Conservation (phyloP, 1,284 basidiomycete species). For the Rhizoctonia solani region DNA sequence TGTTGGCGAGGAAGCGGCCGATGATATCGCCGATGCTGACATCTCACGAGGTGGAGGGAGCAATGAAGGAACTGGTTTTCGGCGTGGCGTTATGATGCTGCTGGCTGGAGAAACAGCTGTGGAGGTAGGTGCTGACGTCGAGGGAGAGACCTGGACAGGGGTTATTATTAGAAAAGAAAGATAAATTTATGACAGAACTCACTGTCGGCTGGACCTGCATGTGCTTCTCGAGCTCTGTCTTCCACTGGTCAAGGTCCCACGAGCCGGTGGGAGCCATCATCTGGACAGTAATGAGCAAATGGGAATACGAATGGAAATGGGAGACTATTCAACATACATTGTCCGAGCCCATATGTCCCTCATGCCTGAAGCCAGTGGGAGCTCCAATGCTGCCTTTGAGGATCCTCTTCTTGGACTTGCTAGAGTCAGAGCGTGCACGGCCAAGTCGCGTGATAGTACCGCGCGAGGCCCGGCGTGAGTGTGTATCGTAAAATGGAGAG, state of each 20-base stretch:
- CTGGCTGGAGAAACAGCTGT: background rate
- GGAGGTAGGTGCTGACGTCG: background rate
- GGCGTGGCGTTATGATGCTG: constrained; percentile 4
- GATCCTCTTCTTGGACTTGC: constrained; percentile 38
- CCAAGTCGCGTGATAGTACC: constrained; percentile 15
- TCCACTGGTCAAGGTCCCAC: constrained; percentile 19
- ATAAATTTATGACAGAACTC: background rate
- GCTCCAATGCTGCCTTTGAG: constrained; percentile 39
- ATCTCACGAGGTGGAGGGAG: constrained; percentile 48
- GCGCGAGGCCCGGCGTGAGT: constrained; percentile 10
- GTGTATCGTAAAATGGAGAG: constrained; percentile 26
- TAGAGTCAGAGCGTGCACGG: constrained; percentile 18
- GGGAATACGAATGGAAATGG: too few species aligned
- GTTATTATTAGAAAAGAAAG: too few species aligned
- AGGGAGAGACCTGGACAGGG: too few species aligned
- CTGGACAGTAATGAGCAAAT: background rate
- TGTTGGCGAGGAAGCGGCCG: constrained; percentile 10
- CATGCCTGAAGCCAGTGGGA: constrained; percentile 41
- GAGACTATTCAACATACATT: constrained; percentile 39
- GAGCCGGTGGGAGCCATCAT: constrained; percentile 24
- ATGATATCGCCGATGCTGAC: constrained; percentile 8
- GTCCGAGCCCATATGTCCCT: constrained; percentile 40
- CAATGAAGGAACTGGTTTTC: constrained; percentile 39
- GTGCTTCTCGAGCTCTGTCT: constrained; percentile 24
- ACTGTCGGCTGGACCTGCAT: constrained; percentile 12